Conservation (phyloP, 192 early-diverging fungal species). For the Backusella morwellensis region DNA sequence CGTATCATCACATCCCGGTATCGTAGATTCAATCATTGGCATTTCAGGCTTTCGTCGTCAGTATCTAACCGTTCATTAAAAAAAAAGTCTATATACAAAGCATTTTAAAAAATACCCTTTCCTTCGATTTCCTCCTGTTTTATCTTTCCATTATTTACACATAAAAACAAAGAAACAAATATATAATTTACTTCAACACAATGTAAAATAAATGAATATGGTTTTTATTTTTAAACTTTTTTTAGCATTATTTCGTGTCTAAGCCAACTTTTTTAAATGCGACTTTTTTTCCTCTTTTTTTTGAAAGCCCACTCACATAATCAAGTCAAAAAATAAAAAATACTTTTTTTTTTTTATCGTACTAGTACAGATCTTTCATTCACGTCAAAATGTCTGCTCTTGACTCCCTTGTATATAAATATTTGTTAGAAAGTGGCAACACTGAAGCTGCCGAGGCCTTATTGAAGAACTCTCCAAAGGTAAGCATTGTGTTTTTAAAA, state of each 20-base stretch:
- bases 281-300: background rate
- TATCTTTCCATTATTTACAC: background rate
- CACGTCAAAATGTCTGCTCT: constrained; percentile 16
- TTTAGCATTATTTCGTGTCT: background rate
- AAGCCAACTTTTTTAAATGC: background rate
- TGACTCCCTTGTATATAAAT: constrained; percentile 31
- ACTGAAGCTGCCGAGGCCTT: constrained; percentile 27
- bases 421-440: constrained; percentile 19
- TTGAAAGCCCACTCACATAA: background rate
- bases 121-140: background rate
- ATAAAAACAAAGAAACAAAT: background rate
- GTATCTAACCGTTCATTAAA: constrained; percentile 14
- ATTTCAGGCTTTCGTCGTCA: constrained; percentile 19
- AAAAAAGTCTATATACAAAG: background rate
- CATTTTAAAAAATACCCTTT: background rate
- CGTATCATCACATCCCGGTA: constrained; percentile 20
- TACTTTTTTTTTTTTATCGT: constrained; percentile 5
- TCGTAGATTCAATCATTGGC: constrained; percentile 17
- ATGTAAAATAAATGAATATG: no score
- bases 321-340: background rate
- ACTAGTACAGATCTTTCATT: background rate
- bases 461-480: constrained; percentile 20
- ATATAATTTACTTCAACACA: no score
- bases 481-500: background rate
- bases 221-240: no score